phyloP scores from a whole-genome alignment of 1,284 basidiomycete genomes.

The Ustilago shanxiensis region DNA sequence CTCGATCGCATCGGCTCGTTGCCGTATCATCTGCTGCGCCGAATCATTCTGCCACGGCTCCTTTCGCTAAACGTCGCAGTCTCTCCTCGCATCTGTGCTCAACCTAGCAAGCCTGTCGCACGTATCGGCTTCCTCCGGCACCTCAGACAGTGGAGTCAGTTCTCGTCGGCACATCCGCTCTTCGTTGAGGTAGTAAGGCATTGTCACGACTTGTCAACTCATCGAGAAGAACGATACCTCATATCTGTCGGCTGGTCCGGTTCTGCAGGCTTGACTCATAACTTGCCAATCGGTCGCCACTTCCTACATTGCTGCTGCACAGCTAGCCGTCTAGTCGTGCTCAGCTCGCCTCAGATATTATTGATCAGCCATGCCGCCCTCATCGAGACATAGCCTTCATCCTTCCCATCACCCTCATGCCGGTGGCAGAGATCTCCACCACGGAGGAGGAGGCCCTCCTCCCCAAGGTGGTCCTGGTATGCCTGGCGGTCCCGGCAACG shows the following conservation, averaged over 20 bases:
- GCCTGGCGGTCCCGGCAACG: slow-evolving; percentile 35
- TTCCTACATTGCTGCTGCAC: background rate
- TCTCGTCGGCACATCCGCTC: background rate
- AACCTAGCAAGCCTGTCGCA: too few species aligned
- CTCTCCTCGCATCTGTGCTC: too few species aligned
- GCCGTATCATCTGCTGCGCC: background rate
- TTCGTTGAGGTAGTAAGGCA: background rate
- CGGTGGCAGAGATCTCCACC: slow-evolving; percentile 32
- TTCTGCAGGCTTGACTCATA: background rate
- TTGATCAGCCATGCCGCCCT: slow-evolving; percentile 35
- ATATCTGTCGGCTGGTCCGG: slow-evolving; percentile 6
- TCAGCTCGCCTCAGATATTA: slow-evolving; percentile 5
- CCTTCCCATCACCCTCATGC: slow-evolving; percentile 50
- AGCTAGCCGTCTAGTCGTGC: slow-evolving; percentile 1
- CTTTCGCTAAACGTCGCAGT: background rate
- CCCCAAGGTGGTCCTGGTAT: slow-evolving; percentile 40
- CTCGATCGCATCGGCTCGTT: background rate
- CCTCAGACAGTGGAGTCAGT: background rate
- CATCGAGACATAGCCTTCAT: slow-evolving; percentile 42
- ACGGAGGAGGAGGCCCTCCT: slow-evolving; percentile 28
- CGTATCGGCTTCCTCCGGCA: background rate
- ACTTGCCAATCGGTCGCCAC: background rate
- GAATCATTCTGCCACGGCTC: background rate
- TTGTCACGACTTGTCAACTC: background rate
- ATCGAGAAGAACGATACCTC: background rate